Conservation (phyloP, 2,329 filamentous ascomycete species). For the Trichoderma oligosporum region DNA sequence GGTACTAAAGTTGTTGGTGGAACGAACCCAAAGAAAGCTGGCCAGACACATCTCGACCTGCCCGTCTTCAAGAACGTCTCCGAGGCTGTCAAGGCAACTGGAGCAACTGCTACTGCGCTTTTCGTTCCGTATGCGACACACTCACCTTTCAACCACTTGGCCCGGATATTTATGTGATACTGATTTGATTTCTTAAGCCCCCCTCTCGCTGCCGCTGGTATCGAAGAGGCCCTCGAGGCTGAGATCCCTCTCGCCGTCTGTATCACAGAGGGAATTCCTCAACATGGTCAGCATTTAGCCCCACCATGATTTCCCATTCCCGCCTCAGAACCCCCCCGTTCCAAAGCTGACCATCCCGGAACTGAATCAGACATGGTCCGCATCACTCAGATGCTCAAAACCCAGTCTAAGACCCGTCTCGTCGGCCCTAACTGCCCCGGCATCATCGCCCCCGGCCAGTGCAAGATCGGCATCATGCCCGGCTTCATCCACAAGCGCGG, state of each 20-base stretch:
- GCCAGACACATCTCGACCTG: conserved; percentile 79
- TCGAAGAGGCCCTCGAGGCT: conserved; percentile 91
- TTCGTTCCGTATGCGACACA: conserved; percentile 75
- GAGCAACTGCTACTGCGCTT: conserved; percentile 87
- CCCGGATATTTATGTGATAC: conserved; percentile 2
- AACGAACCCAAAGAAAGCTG: conserved; percentile 99
- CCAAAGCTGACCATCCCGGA: conserved; percentile 2
- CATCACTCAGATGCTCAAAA: conserved; percentile 97
- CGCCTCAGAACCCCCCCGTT: background rate
- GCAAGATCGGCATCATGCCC: conserved; percentile 99
- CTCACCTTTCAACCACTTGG: conserved; percentile 1
- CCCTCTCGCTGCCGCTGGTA: conserved; percentile 86
- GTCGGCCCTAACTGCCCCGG: conserved; percentile 98
- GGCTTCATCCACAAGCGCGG: conserved; percentile 99
- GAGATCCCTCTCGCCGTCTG: conserved; percentile 95
- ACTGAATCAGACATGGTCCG: conserved; percentile 83
- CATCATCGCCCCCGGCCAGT: conserved; percentile 92
- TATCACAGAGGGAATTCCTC: conserved; percentile 96
- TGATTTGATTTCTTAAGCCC: conserved; percentile 56
- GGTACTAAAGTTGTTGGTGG: conserved; percentile 97
- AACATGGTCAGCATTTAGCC: conserved; percentile 67
- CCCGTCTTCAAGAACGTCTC: conserved; percentile 89
- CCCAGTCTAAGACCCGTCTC: conserved; percentile 92
- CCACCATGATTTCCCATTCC: conserved; percentile 5
- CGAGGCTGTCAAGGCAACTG: conserved; percentile 85